A percentile compares a stretch with the other conserved stretches of the same genome.
Evolutionary conservation across 345 rosid genomes (phyloP).

Genomic region (Angophora floribunda): DNA sequence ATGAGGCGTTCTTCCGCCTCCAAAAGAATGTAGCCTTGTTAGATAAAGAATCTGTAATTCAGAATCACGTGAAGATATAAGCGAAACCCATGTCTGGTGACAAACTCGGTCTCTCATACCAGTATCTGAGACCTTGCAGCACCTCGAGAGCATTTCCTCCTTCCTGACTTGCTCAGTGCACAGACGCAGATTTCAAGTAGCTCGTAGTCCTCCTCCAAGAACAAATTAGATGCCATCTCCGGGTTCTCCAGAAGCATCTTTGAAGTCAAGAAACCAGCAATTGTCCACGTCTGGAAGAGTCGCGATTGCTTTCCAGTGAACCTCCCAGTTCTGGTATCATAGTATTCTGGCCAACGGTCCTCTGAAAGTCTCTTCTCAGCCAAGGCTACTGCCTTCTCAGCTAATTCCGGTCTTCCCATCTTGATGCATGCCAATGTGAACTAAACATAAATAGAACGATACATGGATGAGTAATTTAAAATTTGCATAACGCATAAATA

Average conservation of each 20-base stretch:
- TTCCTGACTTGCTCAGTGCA: constrained; percentile 65
- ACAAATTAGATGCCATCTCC: constrained; percentile 62
- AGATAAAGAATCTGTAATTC: neutral
- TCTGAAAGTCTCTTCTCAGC: constrained; percentile 71
- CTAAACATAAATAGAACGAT: constrained; percentile 15
- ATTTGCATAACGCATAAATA: neutral
- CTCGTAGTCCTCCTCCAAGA: constrained; percentile 94
- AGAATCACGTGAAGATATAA: neutral
- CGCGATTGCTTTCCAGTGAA: constrained; percentile 91
- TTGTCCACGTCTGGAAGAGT: constrained; percentile 87
- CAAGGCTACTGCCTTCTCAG: constrained; percentile 65
- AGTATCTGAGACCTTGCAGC: constrained; percentile 93
- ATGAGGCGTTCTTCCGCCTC: neutral
- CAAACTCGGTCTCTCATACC: constrained; percentile 17
- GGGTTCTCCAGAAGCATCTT: constrained; percentile 76
- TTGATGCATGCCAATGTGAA: constrained; percentile 96
- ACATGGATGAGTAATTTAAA: neutral
- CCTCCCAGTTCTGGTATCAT: constrained; percentile 77
- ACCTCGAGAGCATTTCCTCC: constrained; percentile 85
- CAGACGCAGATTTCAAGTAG: constrained; percentile 85
- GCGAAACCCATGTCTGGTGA: neutral
- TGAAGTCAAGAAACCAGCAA: constrained; percentile 83
- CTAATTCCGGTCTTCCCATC: constrained; percentile 73
- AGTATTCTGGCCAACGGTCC: constrained; percentile 94
- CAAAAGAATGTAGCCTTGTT: neutral